These are phyloP conservation scores for Fereydounia khargensis DNA, from an alignment of 1,284 basidiomycete species.

Conservation along the genomic window DNA sequence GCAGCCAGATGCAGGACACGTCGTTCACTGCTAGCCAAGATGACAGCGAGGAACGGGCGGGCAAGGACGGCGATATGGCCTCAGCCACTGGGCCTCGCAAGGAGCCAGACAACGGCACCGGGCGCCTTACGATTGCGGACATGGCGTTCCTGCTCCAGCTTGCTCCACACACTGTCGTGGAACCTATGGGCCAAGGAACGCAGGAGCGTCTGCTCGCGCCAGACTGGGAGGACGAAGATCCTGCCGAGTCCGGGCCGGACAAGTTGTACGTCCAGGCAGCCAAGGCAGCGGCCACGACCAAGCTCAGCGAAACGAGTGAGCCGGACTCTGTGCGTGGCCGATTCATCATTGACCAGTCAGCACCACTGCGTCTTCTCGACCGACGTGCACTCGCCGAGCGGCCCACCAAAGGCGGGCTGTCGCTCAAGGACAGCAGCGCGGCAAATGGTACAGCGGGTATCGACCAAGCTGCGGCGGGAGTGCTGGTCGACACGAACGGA, in stretches of 20 bases:
- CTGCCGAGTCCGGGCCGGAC: slow-evolving; percentile 1
- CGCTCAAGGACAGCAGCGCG: slow-evolving; percentile 10
- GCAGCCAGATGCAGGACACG: slow-evolving; percentile 22
- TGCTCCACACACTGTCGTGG: slow-evolving; percentile 48
- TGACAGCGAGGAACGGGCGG: slow-evolving; percentile 10
- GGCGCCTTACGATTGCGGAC: slow-evolving; percentile 43
- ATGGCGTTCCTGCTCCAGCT: slow-evolving; percentile 46
- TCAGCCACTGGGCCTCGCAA: too few species aligned
- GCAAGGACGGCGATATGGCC: slow-evolving; percentile 4
- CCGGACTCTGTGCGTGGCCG: slow-evolving; percentile 17
- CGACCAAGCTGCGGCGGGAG: not conserved
- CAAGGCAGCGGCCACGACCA: slow-evolving; percentile 31
- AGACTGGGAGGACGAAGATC: slow-evolving; percentile 26
- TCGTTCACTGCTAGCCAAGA: slow-evolving; percentile 28
- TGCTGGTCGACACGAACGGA: slow-evolving; percentile 22
- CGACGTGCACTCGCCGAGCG: slow-evolving; percentile 34
- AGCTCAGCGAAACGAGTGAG: slow-evolving; percentile 10
- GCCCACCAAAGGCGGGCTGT: slow-evolving; percentile 30
- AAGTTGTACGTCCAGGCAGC: slow-evolving; percentile 3
- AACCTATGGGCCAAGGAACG: slow-evolving; percentile 52
- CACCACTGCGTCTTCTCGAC: slow-evolving; percentile 45
- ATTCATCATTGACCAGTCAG: slow-evolving; percentile 47
- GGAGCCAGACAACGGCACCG: slow-evolving; percentile 4
- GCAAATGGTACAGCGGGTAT: not conserved
- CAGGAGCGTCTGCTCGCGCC: slow-evolving; percentile 47